Conservation (phyloP, 768 basidiomycete species). For the Suillus subaureus region DNA sequence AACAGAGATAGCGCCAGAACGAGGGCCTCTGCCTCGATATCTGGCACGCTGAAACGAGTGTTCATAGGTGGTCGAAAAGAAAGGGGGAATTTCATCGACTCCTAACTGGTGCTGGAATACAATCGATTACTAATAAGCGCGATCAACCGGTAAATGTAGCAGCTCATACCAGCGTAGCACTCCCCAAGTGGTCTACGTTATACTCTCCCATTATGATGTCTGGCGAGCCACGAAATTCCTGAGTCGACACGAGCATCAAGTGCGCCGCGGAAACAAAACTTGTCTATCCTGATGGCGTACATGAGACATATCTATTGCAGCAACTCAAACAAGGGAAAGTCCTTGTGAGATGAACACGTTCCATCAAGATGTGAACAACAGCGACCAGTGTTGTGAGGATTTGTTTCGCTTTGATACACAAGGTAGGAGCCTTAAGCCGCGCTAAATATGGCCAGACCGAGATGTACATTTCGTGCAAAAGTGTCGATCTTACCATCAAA, state of each 20-base stretch:
- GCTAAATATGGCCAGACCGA: not conserved
- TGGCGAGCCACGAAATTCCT: too few species aligned
- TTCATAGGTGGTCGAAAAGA: not conserved
- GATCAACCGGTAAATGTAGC: not conserved
- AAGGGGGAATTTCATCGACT: slow-evolving; percentile 3
- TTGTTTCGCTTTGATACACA: not conserved
- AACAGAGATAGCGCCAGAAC: slow-evolving; percentile 43
- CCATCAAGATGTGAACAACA: slow-evolving; percentile 60
- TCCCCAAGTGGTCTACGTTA: too few species aligned
- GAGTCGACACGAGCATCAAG: too few species aligned
- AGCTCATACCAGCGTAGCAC: too few species aligned
- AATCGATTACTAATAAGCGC: not conserved
- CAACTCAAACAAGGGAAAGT: slow-evolving; percentile 57
- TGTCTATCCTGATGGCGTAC: too few species aligned
- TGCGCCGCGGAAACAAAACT: too few species aligned
- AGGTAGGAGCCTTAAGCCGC: not conserved
- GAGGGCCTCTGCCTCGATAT: slow-evolving; percentile 41
- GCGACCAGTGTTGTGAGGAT: not conserved
- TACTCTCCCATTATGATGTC: too few species aligned
- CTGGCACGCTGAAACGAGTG: slow-evolving; percentile 14
- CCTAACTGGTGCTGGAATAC: not conserved
- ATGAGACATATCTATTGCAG: slow-evolving; percentile 34
- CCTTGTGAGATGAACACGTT: slow-evolving; percentile 69
- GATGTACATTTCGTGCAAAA: not conserved
- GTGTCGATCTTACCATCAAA: slow-evolving; percentile 41